Evolutionary conservation across 2,329 filamentous ascomycete genomes (phyloP), one percentile per base, ranked within the genome.

Genomic region (Zasmidium angulare): DNA sequence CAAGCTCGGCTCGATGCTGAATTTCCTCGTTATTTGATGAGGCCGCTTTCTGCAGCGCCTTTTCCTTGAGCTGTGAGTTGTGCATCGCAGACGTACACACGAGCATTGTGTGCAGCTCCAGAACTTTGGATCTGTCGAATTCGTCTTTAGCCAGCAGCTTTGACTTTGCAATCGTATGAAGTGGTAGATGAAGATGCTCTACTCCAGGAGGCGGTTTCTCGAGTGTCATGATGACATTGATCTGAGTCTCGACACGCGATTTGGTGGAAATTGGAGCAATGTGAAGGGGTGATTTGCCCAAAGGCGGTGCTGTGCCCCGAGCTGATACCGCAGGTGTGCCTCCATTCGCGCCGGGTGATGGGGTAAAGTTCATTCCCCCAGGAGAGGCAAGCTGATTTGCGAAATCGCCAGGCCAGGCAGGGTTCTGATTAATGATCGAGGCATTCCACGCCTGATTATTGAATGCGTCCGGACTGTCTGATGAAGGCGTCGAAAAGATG

Each of bases 241-340:
- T 97, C 72, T 98, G 95, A 0, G 95, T 98, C 78, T 99, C 95
- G 19, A 98, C 95, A 21, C 95, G 87, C 17, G 93, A 96, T 76
- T 97, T 98, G 58, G 74, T 67, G 9, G 71, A 70, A 24, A 75
- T 74, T 9, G 73, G 72, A 23, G 71, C 72, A 52, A 75, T 74
- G 56, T 75, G 70, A 29, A 76, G 58, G 22, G 68, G 64, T 24
- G 71, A 73, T 23, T 68, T 61, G 23, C 71, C 71, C n/a, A 63
- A 56, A 4, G 65, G 63, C 3, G 56, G 49, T 20, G 55, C 57
- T 7, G 59, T 26, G 3, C 54, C 62, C 7, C 60, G 61, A 26
- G 65, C 40, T 9, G 61, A 46, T 10, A 56, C 59, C 21, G 65
- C 58, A 20, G 69, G 63, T 21, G 68, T 66, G 9, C 63, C 61